Evolutionary conservation across 2,329 filamentous ascomycete species (phyloP), one percentile per base, ranked within the genome.

Genomic region (Cytospora piceicola): DNA sequence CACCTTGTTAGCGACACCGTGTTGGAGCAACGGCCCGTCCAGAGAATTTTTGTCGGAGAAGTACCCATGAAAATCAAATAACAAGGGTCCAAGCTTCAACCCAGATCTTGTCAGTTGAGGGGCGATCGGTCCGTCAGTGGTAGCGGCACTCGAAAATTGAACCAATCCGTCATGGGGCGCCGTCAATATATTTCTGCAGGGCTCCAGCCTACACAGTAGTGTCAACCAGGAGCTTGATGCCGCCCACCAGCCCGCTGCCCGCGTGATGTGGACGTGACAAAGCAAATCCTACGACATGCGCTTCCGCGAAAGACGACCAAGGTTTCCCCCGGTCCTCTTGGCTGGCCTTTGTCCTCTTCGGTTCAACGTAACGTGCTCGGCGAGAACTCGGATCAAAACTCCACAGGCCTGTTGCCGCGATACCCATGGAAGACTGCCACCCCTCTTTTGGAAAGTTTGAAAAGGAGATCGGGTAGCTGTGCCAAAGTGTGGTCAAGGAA

Each of bases 361-460:
- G 39, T 42, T 29, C 54, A 57, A 57, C 53, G 30, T 57, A 57
- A 63, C 61, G 53, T 63, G 39, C 53, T 42, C 39, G 39, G 39
- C 39, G 39, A 20, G 61, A 51, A 52, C 29, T 42, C 53, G 42
- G 49, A 27, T 9, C 53, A 39, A 36, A 34, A 57, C 34, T n/a
- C 27, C 53, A 39, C 24, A 46, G 8, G 32, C 17, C 11, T 39
- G 30, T 24, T 39, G 22, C 61, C 30, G 61, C 61, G 61, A 52
- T 52, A 57, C 61, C 53, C 61, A 51, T 57, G 61, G 53, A 63
- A 52, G 42, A 39, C 36, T 57, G 42, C 17, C 9, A 34, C 61
- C 53, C 61, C 51, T 36, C 54, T 46, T 36, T 36, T n/a, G n/a
- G n/a, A n/a, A 15, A 55, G 29, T 30, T 42, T n/a, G 17, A 39